Evolutionary conservation across 106 monocot genomes (phyloP).

Genomic region (Chionographis japonica): DNA sequence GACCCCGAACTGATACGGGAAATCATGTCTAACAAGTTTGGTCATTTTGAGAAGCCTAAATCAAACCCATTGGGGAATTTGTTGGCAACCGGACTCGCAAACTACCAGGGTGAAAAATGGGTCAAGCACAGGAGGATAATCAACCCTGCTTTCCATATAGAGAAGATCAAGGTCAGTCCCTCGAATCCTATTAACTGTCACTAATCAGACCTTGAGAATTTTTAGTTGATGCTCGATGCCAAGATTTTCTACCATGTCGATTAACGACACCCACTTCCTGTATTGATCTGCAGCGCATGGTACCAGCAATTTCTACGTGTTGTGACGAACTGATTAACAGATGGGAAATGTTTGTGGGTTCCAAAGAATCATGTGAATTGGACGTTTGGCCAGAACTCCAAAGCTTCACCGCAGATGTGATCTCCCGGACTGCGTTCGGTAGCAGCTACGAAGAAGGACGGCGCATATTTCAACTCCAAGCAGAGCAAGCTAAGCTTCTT

Average conservation of each 20-base stretch:
- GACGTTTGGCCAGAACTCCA: constrained; percentile 57
- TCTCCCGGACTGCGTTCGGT: constrained; percentile 52
- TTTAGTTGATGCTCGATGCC: too few relatives aligned
- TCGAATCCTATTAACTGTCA: too few relatives aligned
- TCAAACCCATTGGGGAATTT: constrained; percentile 7
- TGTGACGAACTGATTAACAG: constrained; percentile 26
- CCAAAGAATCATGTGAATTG: constrained; percentile 19
- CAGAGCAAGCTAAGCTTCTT: constrained; percentile 27
- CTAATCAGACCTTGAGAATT: too few relatives aligned
- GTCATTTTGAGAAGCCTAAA: constrained; percentile 41
- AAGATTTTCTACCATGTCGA: not conserved
- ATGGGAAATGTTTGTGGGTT: constrained; percentile 19
- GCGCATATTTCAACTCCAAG: constrained; percentile 35
- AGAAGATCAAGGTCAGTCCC: constrained; percentile 64
- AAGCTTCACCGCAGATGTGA: constrained; percentile 59
- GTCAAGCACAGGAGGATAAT: constrained; percentile 60
- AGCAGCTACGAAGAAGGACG: constrained; percentile 37
- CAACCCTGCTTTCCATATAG: constrained; percentile 79
- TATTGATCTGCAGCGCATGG: not conserved
- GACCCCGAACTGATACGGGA: constrained; percentile 63
- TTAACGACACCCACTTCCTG: not conserved
- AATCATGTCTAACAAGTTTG: constrained; percentile 54
- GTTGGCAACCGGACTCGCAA: constrained; percentile 30
- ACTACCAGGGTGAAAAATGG: constrained; percentile 72
- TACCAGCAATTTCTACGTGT: constrained; percentile 18